Evolutionary conservation across 2,329 filamentous ascomycete species (phyloP).

Genomic region (Aciculosporium take): DNA sequence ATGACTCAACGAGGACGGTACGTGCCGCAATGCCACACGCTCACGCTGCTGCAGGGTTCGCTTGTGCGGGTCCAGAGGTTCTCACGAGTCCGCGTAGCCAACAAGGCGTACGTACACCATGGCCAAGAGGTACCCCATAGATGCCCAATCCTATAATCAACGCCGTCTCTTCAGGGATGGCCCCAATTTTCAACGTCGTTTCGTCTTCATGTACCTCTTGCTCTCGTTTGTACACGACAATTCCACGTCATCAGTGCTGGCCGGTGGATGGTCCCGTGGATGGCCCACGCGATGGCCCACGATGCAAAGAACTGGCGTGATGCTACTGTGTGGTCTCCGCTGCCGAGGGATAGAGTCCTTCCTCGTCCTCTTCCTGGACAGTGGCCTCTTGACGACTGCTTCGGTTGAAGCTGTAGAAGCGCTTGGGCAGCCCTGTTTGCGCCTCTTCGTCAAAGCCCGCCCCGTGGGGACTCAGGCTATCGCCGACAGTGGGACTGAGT

Average conservation of each 20-base stretch:
- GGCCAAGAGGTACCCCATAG: not conserved
- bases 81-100: not conserved
- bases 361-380: conserved; percentile 8
- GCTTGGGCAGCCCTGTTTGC: conserved; percentile 19
- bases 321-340: conserved; percentile 5
- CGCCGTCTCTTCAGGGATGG: not conserved
- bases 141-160: not conserved
- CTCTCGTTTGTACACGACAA: too few relatives aligned
- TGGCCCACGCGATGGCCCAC: conserved; percentile 6
- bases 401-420: conserved; percentile 18
- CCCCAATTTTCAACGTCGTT: not conserved
- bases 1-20: too few relatives aligned
- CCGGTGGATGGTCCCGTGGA: conserved; percentile 9
- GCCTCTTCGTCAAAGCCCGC: conserved; percentile 30
- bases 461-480: conserved; percentile 19
- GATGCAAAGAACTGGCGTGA: not conserved
- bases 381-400: not conserved
- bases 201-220: too few relatives aligned
- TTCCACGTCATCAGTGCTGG: too few relatives aligned
- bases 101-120: not conserved
- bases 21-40: conserved; percentile 71
- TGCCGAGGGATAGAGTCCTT: conserved; percentile 6
- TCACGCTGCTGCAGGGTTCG: too few relatives aligned
- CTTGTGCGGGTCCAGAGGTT: too few relatives aligned
- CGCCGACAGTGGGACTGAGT: conserved; percentile 17